Base-by-base conservation (phyloP, 2,329 filamentous ascomycete genomes). In the Fonsecaea nubica region DNA sequence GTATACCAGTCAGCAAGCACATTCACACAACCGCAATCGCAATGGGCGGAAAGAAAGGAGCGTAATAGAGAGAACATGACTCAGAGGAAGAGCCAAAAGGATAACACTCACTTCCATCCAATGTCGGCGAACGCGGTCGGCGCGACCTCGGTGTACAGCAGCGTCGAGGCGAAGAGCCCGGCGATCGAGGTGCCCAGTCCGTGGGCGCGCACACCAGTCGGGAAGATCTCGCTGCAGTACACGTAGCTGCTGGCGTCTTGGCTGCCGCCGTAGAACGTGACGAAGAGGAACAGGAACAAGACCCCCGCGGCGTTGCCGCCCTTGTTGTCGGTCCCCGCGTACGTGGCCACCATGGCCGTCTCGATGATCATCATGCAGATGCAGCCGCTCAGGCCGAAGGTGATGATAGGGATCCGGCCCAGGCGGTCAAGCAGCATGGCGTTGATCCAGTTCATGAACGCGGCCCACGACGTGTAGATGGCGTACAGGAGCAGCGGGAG, bases 221-320 rank as follows among this genome's bases (percentile, higher is more conserved):
- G 81, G 70, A 80, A 82, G n/a, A 82, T 82, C 71, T 82, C 80
- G 4, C 77, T 76, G 32, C 80, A 76, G 60, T 82, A 82, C 18
- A 81, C 74, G 60, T 82, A 83, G 73, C 81, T 80, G 12, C 78
- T 82, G 1, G 81, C 81, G 66, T 83, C 81, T 38, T 81, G 76
- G 71, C 76, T 81, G 33, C 77, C 80, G 45, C 75, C 76, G 75
- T 78, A 81, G 69, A 76, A 81, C 61, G 76, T 70, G 33, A 79
- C 77, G 59, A 76, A 79, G 63, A 79, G 75, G 69, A 77, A 80
- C 40, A 78, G 70, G 69, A 80, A 80, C 65, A 80, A 78, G 0
- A 80, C 75, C 4, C 75, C 77, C 3, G 75, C 77, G 25, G 74
- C 73, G 15, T 77, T 74, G 6, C 77, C 78, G 3, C 75, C 70